These are phyloP conservation scores for Rachicladosporium sp. DNA, from an alignment of 2,329 filamentous ascomycete species.

Conservation along the genomic window DNA sequence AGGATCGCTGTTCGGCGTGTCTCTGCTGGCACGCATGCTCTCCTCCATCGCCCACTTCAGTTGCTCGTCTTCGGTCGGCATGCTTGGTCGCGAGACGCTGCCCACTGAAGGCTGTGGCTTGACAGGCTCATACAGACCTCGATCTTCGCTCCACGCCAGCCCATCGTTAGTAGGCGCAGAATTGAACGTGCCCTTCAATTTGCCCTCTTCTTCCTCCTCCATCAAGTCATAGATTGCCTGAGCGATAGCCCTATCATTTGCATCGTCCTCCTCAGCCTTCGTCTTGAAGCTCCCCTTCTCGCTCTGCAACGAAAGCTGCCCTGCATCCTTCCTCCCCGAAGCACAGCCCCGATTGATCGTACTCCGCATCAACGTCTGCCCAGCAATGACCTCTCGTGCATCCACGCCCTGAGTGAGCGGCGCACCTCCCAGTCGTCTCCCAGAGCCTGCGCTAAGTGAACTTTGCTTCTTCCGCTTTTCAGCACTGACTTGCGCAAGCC, in stretches of 20 bases:
- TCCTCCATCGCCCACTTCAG: slow-evolving; percentile 25
- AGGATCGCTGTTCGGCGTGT: background rate
- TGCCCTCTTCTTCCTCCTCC: slow-evolving; percentile 56
- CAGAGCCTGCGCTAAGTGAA: slow-evolving; percentile 47
- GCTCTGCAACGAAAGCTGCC: slow-evolving; percentile 55
- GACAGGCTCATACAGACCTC: slow-evolving; percentile 21
- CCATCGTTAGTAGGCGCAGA: slow-evolving; percentile 40
- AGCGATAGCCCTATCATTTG: slow-evolving; percentile 76
- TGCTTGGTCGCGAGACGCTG: slow-evolving; percentile 3
- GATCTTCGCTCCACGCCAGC: slow-evolving; percentile 24
- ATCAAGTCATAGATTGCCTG: slow-evolving; percentile 77
- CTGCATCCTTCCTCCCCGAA: slow-evolving; percentile 53
- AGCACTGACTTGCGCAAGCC: slow-evolving; percentile 55
- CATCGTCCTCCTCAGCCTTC: slow-evolving; percentile 75
- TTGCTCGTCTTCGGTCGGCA: slow-evolving; percentile 24
- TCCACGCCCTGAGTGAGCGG: slow-evolving; percentile 47
- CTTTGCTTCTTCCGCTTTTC: slow-evolving; percentile 47
- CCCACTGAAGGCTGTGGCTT: no score
- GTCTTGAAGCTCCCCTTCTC: slow-evolving; percentile 66
- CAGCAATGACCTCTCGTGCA: slow-evolving; percentile 59
- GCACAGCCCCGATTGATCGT: slow-evolving; percentile 63
- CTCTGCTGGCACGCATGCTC: slow-evolving; percentile 9
- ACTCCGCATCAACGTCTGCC: slow-evolving; percentile 54
- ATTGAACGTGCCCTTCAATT: slow-evolving; percentile 41
- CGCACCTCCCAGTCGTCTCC: slow-evolving; percentile 59